Evolutionary conservation across 371 early-diverging fungal species (phyloP).

Genomic region (Actinomucor elegans): DNA sequence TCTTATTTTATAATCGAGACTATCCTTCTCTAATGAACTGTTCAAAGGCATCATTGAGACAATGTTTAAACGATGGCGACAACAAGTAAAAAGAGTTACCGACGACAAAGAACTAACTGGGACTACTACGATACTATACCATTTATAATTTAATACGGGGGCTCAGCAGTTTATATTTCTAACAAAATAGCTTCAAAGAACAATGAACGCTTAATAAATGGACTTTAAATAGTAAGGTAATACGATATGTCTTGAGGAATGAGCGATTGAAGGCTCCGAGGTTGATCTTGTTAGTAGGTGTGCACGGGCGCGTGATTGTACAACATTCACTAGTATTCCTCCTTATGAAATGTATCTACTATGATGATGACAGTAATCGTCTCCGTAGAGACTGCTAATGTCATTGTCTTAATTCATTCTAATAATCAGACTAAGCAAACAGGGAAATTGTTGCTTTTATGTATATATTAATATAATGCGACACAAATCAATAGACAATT

Average conservation of each 20-base stretch:
- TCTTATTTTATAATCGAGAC: neutral
- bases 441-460: neutral
- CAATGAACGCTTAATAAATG: neutral
- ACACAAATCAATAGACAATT: conserved; percentile 7
- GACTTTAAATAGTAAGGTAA: neutral
- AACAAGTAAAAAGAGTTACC: too few relatives aligned
- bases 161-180: neutral
- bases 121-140: too few relatives aligned
- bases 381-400: neutral
- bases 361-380: neutral
- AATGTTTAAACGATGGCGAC: too few relatives aligned
- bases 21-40: too few relatives aligned
- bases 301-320: conserved; percentile 9
- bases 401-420: neutral
- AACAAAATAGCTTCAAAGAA: neutral
- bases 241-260: neutral
- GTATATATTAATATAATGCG: neutral
- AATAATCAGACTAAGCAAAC: neutral
- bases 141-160: too few relatives aligned
- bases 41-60: too few relatives aligned
- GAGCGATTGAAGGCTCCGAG: neutral
- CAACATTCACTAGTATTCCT: neutral
- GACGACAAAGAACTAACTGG: neutral
- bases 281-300: neutral
- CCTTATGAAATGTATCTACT: neutral